Evolutionary conservation across 208 protist genomes (phyloP).

Genomic region (Acanthamoeba royreba): DNA sequence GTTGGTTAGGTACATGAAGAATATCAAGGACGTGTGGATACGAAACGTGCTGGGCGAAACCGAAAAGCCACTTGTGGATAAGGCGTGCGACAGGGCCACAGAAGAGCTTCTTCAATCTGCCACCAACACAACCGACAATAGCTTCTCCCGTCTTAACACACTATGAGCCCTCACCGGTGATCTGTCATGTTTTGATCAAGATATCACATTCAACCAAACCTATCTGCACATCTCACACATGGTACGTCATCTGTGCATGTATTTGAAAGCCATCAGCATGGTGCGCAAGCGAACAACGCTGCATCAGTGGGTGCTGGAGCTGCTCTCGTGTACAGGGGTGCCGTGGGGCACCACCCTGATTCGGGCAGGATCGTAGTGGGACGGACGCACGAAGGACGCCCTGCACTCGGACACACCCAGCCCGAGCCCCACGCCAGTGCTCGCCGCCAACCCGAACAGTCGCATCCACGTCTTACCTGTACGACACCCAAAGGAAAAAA

Average conservation of each 20-base stretch:
- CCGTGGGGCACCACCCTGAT: background rate
- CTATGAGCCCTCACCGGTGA: background rate
- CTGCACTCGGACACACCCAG: background rate
- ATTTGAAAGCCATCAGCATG: background rate
- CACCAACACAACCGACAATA: background rate
- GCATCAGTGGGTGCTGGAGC: background rate
- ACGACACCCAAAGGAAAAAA: background rate
- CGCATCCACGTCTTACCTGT: background rate
- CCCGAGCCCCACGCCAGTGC: background rate
- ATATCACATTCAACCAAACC: background rate
- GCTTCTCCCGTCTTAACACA: constrained; percentile 14
- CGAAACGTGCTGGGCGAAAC: background rate
- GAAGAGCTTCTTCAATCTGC: background rate
- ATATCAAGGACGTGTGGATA: background rate
- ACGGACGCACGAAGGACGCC: background rate
- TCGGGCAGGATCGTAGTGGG: background rate
- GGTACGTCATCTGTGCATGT: too few relatives aligned
- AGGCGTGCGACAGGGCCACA: background rate
- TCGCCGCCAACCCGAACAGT: background rate
- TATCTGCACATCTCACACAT: too few relatives aligned
- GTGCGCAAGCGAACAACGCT: background rate
- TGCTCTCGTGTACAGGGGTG: background rate
- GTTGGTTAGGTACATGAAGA: background rate
- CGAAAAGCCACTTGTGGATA: background rate
- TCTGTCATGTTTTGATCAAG: background rate